Conservation (phyloP, 495 filamentous ascomycete species). For the Xylona heveae region DNA sequence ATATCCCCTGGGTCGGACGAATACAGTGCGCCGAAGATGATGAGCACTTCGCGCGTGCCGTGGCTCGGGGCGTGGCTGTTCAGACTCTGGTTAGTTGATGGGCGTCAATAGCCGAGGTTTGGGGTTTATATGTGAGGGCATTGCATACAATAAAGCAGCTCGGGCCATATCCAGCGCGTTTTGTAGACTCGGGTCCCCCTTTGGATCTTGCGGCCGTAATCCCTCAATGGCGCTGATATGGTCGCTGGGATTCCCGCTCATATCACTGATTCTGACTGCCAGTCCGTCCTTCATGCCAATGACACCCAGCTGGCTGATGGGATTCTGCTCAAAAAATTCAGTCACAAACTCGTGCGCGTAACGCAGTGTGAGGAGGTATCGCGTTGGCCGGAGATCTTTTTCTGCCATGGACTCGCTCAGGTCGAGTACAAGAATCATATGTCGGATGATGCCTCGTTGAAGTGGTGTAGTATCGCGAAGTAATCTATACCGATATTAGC, state of each 20-base stretch:
- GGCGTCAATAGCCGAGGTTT: too few relatives aligned
- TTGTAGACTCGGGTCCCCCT: constrained; percentile 76
- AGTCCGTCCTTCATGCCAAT: constrained; percentile 84
- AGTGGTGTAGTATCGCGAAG: constrained; percentile 83
- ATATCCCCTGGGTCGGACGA: constrained; percentile 90
- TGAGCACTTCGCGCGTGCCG: constrained; percentile 76
- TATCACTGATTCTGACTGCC: constrained; percentile 63
- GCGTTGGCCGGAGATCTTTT: constrained; percentile 77
- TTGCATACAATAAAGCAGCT: constrained; percentile 56
- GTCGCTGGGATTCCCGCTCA: constrained; percentile 76
- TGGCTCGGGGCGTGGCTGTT: constrained; percentile 71
- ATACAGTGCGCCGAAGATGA: constrained; percentile 78
- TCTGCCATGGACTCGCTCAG: constrained; percentile 84
- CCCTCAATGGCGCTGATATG: constrained; percentile 59
- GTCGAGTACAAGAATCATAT: constrained; percentile 80
- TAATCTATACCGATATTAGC: constrained; percentile 24
- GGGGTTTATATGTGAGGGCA: too few relatives aligned
- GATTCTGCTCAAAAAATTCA: constrained; percentile 97
- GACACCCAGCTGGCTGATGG: constrained; percentile 87
- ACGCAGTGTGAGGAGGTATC: constrained; percentile 60
- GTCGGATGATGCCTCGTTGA: constrained; percentile 90
- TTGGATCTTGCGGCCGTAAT: constrained; percentile 55
- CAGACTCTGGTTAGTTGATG: too few relatives aligned
- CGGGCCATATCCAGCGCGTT: constrained; percentile 92
- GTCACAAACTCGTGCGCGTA: constrained; percentile 75